phyloP scores from a whole-genome alignment of 2,329 filamentous ascomycete genomes.

The Cadophora malorum region DNA sequence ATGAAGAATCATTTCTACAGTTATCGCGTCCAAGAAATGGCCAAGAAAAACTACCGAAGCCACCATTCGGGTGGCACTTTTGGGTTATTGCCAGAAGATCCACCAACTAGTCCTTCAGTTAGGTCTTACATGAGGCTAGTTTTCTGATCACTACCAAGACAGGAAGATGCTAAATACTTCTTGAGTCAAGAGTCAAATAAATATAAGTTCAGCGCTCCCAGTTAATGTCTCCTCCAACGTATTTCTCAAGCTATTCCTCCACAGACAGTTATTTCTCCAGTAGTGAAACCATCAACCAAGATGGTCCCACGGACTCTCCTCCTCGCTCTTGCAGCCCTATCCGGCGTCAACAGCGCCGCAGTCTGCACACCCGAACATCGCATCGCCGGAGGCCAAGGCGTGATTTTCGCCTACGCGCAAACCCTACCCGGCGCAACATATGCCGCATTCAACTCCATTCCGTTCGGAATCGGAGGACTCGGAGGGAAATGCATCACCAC shows the following conservation, averaged over 20 bases:
- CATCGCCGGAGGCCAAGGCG: constrained; percentile 1
- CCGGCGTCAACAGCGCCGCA: not conserved
- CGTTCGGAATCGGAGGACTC: not conserved
- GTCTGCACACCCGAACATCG: constrained; percentile 6
- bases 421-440: not conserved
- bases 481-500: constrained; percentile 2
- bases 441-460: not conserved
- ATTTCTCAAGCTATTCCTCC: not conserved
- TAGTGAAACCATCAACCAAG: not conserved
- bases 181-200: not conserved
- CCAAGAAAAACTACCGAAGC: too few relatives aligned
- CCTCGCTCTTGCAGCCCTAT: not conserved
- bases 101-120: too few relatives aligned
- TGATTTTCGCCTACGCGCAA: constrained; percentile 6
- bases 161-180: too few relatives aligned
- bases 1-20: too few relatives aligned
- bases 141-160: too few relatives aligned
- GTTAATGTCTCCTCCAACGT: too few relatives aligned
- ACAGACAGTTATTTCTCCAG: too few relatives aligned
- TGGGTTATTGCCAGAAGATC: too few relatives aligned
- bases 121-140: too few relatives aligned
- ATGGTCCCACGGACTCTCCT: not conserved
- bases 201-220: too few relatives aligned
- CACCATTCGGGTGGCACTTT: too few relatives aligned
- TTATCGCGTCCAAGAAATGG: too few relatives aligned